phyloP scores from a whole-genome alignment of 2,329 filamentous ascomycete species.

The Zasmidium angulare region DNA sequence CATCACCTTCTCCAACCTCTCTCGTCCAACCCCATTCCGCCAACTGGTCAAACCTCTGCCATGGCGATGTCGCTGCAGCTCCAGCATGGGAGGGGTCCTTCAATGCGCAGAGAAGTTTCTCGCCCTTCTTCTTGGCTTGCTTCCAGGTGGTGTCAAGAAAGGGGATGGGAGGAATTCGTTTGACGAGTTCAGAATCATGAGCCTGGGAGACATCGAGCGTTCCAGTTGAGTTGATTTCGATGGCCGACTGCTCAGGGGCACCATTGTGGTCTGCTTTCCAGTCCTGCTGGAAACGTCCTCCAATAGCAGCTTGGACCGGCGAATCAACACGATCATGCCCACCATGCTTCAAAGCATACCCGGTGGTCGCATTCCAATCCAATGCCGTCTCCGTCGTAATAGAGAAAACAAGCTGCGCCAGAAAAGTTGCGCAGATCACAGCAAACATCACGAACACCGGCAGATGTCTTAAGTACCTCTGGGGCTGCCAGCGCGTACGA shows the following conservation, averaged over 20 bases:
- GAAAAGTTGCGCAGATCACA: neutral
- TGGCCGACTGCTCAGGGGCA: no score
- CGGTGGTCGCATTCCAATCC: neutral
- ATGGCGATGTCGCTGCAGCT: neutral
- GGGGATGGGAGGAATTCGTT: neutral
- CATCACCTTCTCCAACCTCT: neutral
- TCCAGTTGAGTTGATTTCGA: no score
- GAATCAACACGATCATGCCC: neutral
- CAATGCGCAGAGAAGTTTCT: slow-evolving; percentile 6
- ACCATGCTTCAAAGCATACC: no score
- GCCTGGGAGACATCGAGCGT: no score
- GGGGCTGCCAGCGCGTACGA: neutral
- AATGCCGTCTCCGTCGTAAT: neutral
- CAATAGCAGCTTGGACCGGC: neutral
- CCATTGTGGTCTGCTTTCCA: neutral
- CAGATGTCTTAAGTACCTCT: neutral
- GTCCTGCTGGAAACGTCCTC: neutral
- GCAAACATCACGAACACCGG: neutral
- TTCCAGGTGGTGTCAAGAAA: neutral
- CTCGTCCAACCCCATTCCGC: slow-evolving; percentile 5
- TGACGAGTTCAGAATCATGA: no score
- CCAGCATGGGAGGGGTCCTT: slow-evolving; percentile 3
- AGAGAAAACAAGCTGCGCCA: neutral
- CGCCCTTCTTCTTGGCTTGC: slow-evolving; percentile 2
- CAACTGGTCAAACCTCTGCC: neutral